Evolutionary conservation across 2,329 filamentous ascomycete species (phyloP), one percentile per base, ranked within the genome.

Genomic region (Trichophyton benhamiae): DNA sequence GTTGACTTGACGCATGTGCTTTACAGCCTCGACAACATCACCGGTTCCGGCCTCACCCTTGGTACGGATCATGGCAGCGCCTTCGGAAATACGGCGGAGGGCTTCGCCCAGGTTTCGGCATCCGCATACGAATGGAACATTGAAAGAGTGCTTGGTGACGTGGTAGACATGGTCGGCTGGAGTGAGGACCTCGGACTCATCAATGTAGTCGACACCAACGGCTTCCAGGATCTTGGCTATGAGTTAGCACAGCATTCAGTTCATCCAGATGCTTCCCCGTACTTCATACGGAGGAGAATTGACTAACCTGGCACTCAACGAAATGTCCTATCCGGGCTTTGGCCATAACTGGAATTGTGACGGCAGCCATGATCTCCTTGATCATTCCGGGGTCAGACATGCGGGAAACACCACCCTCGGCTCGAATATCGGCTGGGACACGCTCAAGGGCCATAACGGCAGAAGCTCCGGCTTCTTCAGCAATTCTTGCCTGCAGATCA

Each of bases 381-480:
- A 97, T 97, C 83, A 96, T 89, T 69, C 82, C 79, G 1, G 94
- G 94, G 78, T 97, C 92, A 1, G 88, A 94, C 94, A 99, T 99
- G 76, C 94, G 88, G 11, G 91, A 91, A 22, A 99, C 94, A 72
- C 94, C 94, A 68, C 94, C 94, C 74, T 96, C 83, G 64, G 82
- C 86, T 68, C 94, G 86, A 75, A 99, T 99, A 76, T 99, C 94
- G 69, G 94, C 92, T 59, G 94, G 94, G 58, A 97, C 94, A 66
- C 94, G 88, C 83, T 97, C 94, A 64, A 99, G 87, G 44, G 94
- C 94, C 94, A 99, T 99, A 79, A 99, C 94, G 72, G 94, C 94
- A 68, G 86, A 88, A 65, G 94, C 94, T 65, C 94, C 94, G 64
- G 94, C 91, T 75, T 97, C 91, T 77, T 99, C 94, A 73, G 94